Evolutionary conservation across 768 basidiomycete genomes (phyloP), one percentile per base, ranked within the genome.

Genomic region (Mrakia blollopis): DNA sequence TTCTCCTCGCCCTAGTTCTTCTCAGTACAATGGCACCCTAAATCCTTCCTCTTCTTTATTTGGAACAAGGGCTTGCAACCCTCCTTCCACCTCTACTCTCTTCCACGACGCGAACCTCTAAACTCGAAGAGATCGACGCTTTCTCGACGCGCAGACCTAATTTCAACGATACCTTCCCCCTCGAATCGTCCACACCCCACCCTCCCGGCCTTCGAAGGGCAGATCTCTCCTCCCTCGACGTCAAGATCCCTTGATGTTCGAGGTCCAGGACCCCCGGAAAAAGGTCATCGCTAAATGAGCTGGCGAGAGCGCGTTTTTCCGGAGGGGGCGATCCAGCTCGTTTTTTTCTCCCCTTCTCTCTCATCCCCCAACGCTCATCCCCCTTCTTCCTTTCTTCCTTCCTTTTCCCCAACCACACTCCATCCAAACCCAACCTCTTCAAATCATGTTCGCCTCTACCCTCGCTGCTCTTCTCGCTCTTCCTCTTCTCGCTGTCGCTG

Each of bases 401-500:
- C 68, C 2, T n/a, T 37, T 25, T 25, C 18, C 18, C 69, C 50
- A 41, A 37, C 70, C 21, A 25, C 54, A 13, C 39, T 35, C 50
- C 30, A 41, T 39, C 60, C 30, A 72, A 18, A 41, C 39, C 32
- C 65, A 14, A n/a, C 47, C 23, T n/a, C 70, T 50, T 50, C 44
- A 50, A 28, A n/a, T n/a, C 57, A 50, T 72, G 41, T 72, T 72
- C 70, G 47, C 70, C 28, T 52, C 70, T 25, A 23, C 54, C 44
- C 44, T 72, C 35, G 47, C 70, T 28, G 50, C 70, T 32, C 54
- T 61, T n/a, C 28, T 57, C 25, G 50, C 72, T 47, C 72, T 72
- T 25, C 72, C 50, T 11, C 72, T 72, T 21, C 32, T 57, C 32
- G 72, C 50, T n/a, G 32, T 72, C 32, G 72, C 52, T 18, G 72